These are phyloP conservation scores for Metrosideros polymorpha DNA, from an alignment of 441 rosid species.

Conservation along the genomic window DNA sequence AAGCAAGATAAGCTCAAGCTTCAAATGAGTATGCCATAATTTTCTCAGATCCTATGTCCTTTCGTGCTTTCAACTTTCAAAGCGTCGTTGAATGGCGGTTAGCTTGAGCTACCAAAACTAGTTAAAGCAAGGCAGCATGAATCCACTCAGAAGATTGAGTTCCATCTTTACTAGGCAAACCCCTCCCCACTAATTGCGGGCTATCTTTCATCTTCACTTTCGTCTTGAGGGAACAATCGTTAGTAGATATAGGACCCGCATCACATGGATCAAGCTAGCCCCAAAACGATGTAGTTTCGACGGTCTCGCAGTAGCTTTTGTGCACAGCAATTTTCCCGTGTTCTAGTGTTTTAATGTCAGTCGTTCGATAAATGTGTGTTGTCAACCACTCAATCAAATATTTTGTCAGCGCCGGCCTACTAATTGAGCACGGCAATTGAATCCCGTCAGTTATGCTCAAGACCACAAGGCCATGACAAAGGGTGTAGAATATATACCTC, in stretches of 20 bases:
- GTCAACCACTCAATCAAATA: neutral
- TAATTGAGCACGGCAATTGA: no score
- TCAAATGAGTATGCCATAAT: neutral
- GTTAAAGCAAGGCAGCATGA: neutral
- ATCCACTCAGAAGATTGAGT: neutral
- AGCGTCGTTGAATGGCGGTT: neutral
- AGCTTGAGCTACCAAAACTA: neutral
- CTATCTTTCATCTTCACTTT: neutral
- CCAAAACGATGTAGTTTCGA: neutral
- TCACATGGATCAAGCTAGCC: neutral
- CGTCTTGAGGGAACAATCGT: neutral
- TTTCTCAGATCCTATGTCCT: neutral
- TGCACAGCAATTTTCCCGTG: neutral
- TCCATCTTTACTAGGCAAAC: conserved; percentile 7
- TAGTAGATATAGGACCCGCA: fast-evolving
- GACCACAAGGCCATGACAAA: neutral
- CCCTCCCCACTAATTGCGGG: conserved; percentile 14
- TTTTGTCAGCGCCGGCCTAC: neutral
- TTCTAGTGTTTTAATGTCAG: no score
- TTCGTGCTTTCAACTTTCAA: neutral
- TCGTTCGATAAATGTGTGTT: fast-evolving
- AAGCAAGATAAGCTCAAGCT: neutral
- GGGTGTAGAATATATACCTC: neutral
- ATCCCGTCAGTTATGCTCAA: no score
- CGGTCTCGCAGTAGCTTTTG: neutral